phyloP scores from a whole-genome alignment of 306 rosid genomes.

The Pachyrhizus erosus region DNA sequence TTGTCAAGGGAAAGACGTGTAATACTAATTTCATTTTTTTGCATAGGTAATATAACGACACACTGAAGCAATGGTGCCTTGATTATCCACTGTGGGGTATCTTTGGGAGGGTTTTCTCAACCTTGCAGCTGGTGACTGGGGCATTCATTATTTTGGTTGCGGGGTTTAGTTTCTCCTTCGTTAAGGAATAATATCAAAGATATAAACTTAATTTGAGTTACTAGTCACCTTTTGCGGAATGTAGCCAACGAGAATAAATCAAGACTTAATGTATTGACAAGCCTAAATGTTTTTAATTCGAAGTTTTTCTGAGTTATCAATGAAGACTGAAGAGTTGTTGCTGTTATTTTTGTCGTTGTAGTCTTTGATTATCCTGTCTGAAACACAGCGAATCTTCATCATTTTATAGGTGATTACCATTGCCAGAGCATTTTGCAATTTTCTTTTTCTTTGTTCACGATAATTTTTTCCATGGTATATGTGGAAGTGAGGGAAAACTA shows the following conservation, averaged over 20 bases:
- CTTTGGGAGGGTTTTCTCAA: slow-evolving; percentile 1
- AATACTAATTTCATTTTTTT: slow-evolving; percentile 46
- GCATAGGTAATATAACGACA: slow-evolving; percentile 43
- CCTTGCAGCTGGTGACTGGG: slow-evolving; percentile 35
- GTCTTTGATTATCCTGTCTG: background rate
- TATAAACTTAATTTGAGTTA: slow-evolving; percentile 48
- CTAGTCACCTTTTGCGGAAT: slow-evolving; percentile 50
- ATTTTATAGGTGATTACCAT: background rate
- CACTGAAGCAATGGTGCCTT: slow-evolving; percentile 46
- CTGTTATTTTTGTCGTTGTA: background rate
- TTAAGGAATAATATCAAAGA: slow-evolving; percentile 58
- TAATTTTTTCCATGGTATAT: background rate
- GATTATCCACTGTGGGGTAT: slow-evolving; percentile 37
- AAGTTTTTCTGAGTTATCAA: slow-evolving; percentile 20
- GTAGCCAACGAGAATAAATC: slow-evolving; percentile 38
- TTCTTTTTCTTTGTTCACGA: background rate
- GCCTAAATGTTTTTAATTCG: slow-evolving; percentile 10
- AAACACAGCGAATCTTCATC: background rate
- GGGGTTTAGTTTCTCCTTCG: slow-evolving; percentile 42
- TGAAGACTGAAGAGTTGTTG: background rate
- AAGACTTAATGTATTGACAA: slow-evolving; percentile 34
- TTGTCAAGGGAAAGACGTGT: slow-evolving; percentile 44
- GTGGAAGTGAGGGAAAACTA: too few species aligned
- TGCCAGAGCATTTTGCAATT: background rate
- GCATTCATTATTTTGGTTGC: slow-evolving; percentile 44